Percentiles rank a stretch among this genome's conserved stretches.
Evolutionary conservation across 768 basidiomycete genomes (phyloP).

Genomic region (Termitomyces sp.): DNA sequence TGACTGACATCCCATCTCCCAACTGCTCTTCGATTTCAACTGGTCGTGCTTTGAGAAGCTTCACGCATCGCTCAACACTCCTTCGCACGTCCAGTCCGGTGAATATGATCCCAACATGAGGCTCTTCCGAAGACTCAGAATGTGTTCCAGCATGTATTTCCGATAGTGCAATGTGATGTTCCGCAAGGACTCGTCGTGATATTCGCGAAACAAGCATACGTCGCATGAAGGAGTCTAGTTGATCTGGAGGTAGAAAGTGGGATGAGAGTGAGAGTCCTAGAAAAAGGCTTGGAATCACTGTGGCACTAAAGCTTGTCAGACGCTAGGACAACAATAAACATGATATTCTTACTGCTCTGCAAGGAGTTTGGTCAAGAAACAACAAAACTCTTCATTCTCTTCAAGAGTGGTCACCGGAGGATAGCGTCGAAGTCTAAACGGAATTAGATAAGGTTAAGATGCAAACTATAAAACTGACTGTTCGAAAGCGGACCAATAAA

Average conservation of each 20-base stretch:
- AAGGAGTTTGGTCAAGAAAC: constrained; percentile 60
- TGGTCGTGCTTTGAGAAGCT: constrained; percentile 49
- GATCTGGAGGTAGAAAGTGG: constrained; percentile 71
- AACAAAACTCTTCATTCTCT: constrained; percentile 80
- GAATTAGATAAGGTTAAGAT: background rate
- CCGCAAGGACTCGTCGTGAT: constrained; percentile 82
- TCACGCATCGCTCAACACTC: constrained; percentile 67
- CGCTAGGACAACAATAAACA: constrained; percentile 5
- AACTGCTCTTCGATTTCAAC: constrained; percentile 38
- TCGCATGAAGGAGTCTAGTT: constrained; percentile 82
- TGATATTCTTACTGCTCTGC: constrained; percentile 64
- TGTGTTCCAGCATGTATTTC: constrained; percentile 42
- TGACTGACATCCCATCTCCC: constrained; percentile 21
- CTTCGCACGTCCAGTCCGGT: constrained; percentile 68
- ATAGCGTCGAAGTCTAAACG: constrained; percentile 61
- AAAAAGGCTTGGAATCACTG: constrained; percentile 77
- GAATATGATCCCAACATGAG: constrained; percentile 82
- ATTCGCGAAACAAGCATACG: constrained; percentile 91
- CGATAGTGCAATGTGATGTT: constrained; percentile 85
- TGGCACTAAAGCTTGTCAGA: constrained; percentile 41
- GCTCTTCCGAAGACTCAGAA: constrained; percentile 36
- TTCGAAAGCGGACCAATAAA: constrained; percentile 87
- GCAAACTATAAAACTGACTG: constrained; percentile 41
- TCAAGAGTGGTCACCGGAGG: constrained; percentile 66
- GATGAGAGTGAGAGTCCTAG: constrained; percentile 86